Evolutionary conservation across 257 asterid species (phyloP).

Genomic region (Capsicum pubescens): DNA sequence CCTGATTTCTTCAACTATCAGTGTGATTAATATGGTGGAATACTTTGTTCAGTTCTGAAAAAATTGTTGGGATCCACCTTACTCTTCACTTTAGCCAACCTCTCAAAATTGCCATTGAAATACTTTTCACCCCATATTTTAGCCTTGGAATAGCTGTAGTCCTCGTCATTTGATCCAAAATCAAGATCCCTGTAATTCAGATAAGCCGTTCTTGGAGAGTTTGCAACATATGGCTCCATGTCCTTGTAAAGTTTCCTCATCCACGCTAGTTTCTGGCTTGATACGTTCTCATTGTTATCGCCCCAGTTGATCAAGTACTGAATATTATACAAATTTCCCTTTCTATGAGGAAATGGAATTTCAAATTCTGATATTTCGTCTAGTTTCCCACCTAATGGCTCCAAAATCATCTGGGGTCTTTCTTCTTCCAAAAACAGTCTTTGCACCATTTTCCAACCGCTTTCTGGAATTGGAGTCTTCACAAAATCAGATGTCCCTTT

Average conservation of each 20-base stretch:
- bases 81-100: conserved; percentile 16
- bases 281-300: neutral
- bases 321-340: conserved; percentile 20
- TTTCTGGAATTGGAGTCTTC: neutral
- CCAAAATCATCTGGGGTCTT: conserved; percentile 1
- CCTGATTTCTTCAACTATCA: neutral
- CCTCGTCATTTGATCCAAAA: neutral
- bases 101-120: neutral
- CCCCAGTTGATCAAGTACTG: neutral
- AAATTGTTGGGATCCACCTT: conserved; percentile 18
- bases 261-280: conserved; percentile 1
- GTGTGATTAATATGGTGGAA: neutral
- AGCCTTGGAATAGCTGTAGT: conserved; percentile 18
- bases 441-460: neutral
- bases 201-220: conserved; percentile 17
- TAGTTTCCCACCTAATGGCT: conserved; percentile 4
- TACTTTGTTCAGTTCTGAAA: conserved; percentile 20
- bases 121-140: conserved; percentile 26
- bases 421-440: neutral
- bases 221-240: conserved; percentile 25
- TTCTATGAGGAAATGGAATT: conserved; percentile 22
- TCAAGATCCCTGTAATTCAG: conserved; percentile 20
- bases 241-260: conserved; percentile 17
- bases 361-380: conserved; percentile 14
- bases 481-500: conserved; percentile 22